Evolutionary conservation across 1,284 basidiomycete genomes (phyloP), one percentile per base, ranked within the genome.

Genomic region (Rhodotorula sp.): DNA sequence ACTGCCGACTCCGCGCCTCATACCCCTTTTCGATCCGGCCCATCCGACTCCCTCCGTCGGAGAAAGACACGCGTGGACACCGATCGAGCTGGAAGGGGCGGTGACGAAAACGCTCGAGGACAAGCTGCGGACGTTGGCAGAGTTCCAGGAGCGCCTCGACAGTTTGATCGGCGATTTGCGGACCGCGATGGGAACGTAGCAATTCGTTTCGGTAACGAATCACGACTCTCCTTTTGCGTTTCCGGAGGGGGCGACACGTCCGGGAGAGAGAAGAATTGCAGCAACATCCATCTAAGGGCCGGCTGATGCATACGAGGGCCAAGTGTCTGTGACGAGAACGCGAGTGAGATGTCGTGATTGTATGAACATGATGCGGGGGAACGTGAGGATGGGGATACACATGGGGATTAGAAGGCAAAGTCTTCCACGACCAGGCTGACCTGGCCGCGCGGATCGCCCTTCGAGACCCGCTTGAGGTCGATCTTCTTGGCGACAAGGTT

Each of bases 401-500:
- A 55, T 55, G 54, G 26, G 54, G 50, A 52, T 67, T 23, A 72
- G 50, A 56, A 60, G 3, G 62, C 43, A 34, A 74, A 71, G 58
- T 71, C 76, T 52, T 76, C 76, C 34, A 66, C 67, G n/a, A 69
- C 64, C 47, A 78, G 66, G 50, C 70, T 52, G 38, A 71, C 50
- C 57, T 72, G 69, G 21, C 73, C 70, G 1, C 70, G 45, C 1
- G 65, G 63, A 48, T 77, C 66, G 28, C 77, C 78, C 48, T 61
- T 66, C 0, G 65, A 54, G 31, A 75, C 72, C 31, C 65, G 65
- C n/a, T 62, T 62, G 26, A 78, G 64, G 59, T 76, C 72, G 65
- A 79, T 79, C 48, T 73, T 73, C 23, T 67, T 63, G 28, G 76
- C 67, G 12, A 79, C 78, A 68, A 79, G 73, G 64, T 75, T 72